Base-by-base conservation (phyloP, 306 rosid species). In the Pyrus bretschneideri region DNA sequence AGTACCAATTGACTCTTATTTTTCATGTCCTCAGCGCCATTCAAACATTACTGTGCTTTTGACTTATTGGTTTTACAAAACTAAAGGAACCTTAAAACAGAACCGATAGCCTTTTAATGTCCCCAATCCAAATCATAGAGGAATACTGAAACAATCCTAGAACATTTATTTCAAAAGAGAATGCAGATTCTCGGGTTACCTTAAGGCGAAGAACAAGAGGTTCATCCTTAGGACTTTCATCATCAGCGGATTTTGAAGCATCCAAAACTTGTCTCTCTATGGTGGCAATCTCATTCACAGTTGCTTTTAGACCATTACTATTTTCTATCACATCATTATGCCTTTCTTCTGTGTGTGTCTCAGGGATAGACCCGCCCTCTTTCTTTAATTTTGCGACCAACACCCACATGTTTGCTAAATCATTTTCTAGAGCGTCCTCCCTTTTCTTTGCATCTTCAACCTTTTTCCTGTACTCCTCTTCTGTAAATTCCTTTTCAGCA, bases 351-450 rank as follows among this genome's bases (percentile, higher is more conserved):
- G 35, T 46, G 83, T 85, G 90, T 44, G 88, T 80, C 71, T 86
- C 96, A 35, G 88, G 84, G 52, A 85, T 85, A 77, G 89, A 80
- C 42, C 92, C 97, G 27, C 88, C 89, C 78, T 96, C 98, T 80
- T 89, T 96, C 89, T 91, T 96, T 82, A 96, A 89, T 91, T 89
- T 96, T 1, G 99, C 99, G 76, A 96, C 99, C 83, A 96, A 93
- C 67, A 96, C 96, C 99, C 99, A 96, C 99, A 96, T 96, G 88
- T 91, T 96, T 63, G 99, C 98, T 77, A 96, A 87, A 85, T 96
- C 99, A 70, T 96, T 96, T 88, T 96, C 99, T 71, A 96, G 79
- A 76, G 99, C 96, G 72, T 85, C 96, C 80, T 96, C 99, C 83
- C 91, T 91, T 86, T 87, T 93, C 89, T 93, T 93, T 81, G 94